Conservation (phyloP, 2,329 filamentous ascomycete species). For the Thyridium curvatum region DNA sequence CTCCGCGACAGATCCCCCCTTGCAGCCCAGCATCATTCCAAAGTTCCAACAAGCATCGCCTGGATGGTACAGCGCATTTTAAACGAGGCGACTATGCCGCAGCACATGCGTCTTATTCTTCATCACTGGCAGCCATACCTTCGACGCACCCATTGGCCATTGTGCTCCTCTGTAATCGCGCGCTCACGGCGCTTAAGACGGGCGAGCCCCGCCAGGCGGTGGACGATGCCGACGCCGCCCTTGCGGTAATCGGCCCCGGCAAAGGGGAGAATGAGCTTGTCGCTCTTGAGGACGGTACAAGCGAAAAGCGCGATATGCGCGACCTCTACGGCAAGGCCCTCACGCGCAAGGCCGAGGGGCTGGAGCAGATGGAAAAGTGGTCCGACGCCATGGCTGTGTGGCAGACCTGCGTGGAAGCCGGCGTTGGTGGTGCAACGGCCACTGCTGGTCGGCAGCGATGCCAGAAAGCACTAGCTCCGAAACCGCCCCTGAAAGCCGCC, state of each 20-base stretch:
- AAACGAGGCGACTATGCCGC: conserved; percentile 89
- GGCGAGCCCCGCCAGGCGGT: conserved; percentile 87
- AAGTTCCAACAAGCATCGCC: conserved; percentile 70
- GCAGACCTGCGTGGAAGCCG: conserved; percentile 75
- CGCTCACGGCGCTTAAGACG: conserved; percentile 83
- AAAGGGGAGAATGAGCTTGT: conserved; percentile 79
- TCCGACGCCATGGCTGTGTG: conserved; percentile 73
- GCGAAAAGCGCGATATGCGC: conserved; percentile 75
- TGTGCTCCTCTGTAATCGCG: conserved; percentile 85
- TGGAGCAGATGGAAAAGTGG: conserved; percentile 96
- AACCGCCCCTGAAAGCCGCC: conserved; percentile 41
- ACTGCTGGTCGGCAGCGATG: conserved; percentile 84
- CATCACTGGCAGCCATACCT: conserved; percentile 70
- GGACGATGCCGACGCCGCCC: conserved; percentile 72
- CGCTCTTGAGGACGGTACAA: conserved; percentile 52
- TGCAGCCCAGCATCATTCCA: conserved; percentile 65
- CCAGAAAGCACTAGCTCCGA: conserved; percentile 75
- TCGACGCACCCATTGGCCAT: conserved; percentile 76
- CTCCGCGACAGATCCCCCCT: conserved; percentile 55
- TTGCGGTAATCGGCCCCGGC: conserved; percentile 71
- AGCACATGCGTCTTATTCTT: conserved; percentile 76
- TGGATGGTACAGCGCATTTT: conserved; percentile 80
- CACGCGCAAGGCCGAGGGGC: conserved; percentile 88
- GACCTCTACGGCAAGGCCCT: conserved; percentile 92
- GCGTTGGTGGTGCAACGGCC: conserved; percentile 78